Evolutionary conservation across 768 basidiomycete genomes (phyloP).

Genomic region (Suillus placidus): DNA sequence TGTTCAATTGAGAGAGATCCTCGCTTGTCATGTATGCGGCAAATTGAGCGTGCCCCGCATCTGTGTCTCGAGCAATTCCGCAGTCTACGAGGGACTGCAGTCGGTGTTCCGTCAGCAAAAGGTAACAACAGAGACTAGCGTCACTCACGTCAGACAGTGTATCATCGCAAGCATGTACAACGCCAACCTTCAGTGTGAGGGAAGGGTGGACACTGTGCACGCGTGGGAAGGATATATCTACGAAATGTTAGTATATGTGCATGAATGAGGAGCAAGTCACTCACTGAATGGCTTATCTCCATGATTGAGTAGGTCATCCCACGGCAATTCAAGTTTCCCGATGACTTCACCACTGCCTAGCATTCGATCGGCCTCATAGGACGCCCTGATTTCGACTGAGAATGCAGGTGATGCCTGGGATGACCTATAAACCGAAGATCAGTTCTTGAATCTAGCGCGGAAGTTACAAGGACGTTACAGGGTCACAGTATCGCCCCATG

Average conservation of each 20-base stretch:
- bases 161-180: neutral
- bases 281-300: neutral
- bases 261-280: neutral
- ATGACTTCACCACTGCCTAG: neutral
- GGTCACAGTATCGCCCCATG: no score
- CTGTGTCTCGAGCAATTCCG: neutral
- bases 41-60: neutral
- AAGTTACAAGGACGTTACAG: no score
- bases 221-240: neutral
- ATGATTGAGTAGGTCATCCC: neutral
- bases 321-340: neutral
- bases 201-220: neutral
- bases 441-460: neutral
- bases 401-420: neutral
- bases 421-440: neutral
- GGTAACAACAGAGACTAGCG: neutral
- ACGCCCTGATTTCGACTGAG: neutral
- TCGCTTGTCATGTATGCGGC: rapidly evolving
- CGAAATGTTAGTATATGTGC: neutral
- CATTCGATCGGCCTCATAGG: neutral
- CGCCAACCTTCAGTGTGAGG: neutral
- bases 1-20: neutral
- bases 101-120: neutral
- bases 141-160: neutral
- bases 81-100: neutral